Conservation (phyloP, 2,329 filamentous ascomycete species). For the Alternaria sp. region DNA sequence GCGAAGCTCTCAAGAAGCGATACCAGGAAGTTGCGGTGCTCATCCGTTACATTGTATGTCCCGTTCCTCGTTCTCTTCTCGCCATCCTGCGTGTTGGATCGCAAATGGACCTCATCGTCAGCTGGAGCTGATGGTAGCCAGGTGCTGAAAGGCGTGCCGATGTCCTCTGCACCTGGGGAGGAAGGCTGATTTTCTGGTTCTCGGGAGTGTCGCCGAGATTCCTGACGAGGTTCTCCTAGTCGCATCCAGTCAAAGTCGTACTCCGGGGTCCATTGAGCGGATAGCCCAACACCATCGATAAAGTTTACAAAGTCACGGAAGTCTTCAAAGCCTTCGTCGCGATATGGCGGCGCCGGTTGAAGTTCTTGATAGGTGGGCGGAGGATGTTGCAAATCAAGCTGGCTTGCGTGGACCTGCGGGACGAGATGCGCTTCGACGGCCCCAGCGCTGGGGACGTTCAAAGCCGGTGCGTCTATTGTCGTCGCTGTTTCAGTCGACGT, state of each 20-base stretch:
- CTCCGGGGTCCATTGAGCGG: conserved; percentile 40
- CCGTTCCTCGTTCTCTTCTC: conserved; percentile 24
- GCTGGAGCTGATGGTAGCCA: conserved; percentile 39
- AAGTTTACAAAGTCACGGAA: conserved; percentile 43
- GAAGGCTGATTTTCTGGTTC: conserved; percentile 20
- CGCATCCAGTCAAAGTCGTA: conserved; percentile 39
- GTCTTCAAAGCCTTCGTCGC: conserved; percentile 37
- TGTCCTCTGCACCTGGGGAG: conserved; percentile 33
- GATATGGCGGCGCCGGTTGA: conserved; percentile 10
- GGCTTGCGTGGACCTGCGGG: conserved; percentile 8
- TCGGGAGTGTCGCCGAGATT: conserved; percentile 23
- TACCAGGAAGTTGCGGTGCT: conserved; percentile 30
- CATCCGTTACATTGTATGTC: conserved; percentile 36
- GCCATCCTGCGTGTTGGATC: conserved; percentile 24
- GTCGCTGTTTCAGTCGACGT: conserved; percentile 11
- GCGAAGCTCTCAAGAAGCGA: conserved; percentile 26
- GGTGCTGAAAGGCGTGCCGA: conserved; percentile 39
- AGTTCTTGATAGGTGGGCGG: conserved; percentile 16
- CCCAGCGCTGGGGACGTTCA: conserved; percentile 1
- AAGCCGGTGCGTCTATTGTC: conserved; percentile 2
- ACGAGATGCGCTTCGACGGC: conserved; percentile 3
- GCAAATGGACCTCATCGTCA: conserved; percentile 33
- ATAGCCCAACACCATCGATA: conserved; percentile 41
- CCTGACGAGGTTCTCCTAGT: conserved; percentile 23
- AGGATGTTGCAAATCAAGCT: conserved; percentile 19